Evolutionary conservation across 495 filamentous ascomycete species (phyloP), one percentile per base, ranked within the genome.

Genomic region (Letharia columbiana): DNA sequence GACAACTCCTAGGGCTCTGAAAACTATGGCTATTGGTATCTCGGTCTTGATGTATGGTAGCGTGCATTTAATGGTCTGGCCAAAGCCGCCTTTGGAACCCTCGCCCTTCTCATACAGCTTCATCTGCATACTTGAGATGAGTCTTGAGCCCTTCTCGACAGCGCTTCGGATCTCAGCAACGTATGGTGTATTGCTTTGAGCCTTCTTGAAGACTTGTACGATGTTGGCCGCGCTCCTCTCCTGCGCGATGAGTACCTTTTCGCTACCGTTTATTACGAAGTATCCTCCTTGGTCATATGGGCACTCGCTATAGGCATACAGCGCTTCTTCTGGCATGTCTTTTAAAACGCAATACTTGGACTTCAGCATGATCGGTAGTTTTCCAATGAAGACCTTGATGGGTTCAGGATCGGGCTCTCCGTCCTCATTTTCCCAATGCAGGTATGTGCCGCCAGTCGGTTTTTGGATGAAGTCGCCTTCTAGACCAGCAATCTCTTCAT

Each of bases 221-320:
- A 97, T 98, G 71, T 98, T 99, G 71, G 92, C 95, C 23, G 95
- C 95, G 70, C 91, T 96, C 37, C 94, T 87, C 75, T 99, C 94
- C 75, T 99, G 94, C 2, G 95, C 95, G 67, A 99, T 98, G 67
- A 99, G 76, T 31, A 99, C 94, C 82, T 99, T 99, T 75, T 99
- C 94, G 74, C 90, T 94, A n/a, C 94, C 94, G 77, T 98, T 99
- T 78, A 99, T 98, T 67, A 99, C 88, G 75, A 99, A 99, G 70
- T 99, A 99, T 65, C 94, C 94, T 60, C 94, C 94, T 69, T 94
- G 93, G 72, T 99, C 94, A 75, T 96, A 98, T 0, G 95, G 94
- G 65, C 94, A 99, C 76, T 99, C 94, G 72, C 93, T 93, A 76
- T 90, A 86, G 15, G 86, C 80, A 72, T 93, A 96, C 2, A 98